phyloP scores from a whole-genome alignment of 345 rosid genomes.

The Viola odorata region DNA sequence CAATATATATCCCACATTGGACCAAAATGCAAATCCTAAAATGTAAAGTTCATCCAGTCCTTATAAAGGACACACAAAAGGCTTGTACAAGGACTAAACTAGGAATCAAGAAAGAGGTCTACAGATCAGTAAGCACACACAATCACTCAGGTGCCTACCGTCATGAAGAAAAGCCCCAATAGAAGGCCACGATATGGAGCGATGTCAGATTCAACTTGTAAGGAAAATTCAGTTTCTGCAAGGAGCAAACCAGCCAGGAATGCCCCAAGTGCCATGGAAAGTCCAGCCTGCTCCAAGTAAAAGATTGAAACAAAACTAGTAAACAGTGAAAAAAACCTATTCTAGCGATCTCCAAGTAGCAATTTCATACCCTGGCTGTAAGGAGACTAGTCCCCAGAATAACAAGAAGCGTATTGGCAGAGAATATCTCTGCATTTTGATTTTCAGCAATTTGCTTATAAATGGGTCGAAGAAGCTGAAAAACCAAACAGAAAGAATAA shows the following conservation, averaged over 20 bases:
- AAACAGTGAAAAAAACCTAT: neutral
- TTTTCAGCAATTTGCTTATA: constrained; percentile 97
- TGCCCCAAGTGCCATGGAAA: constrained; percentile 98
- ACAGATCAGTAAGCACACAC: neutral
- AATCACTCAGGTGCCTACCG: constrained; percentile 43
- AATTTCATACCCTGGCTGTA: constrained; percentile 82
- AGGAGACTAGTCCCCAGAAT: constrained; percentile 97
- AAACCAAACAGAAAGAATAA: constrained; percentile 13
- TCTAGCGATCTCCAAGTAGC: constrained; percentile 16
- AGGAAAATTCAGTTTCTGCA: constrained; percentile 98
- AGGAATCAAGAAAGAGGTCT: neutral
- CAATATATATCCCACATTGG: neutral
- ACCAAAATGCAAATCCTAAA: neutral
- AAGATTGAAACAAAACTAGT: constrained; percentile 14
- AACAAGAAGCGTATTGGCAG: constrained; percentile 93
- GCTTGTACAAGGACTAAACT: neutral
- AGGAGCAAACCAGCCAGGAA: constrained; percentile 98
- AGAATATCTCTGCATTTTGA: constrained; percentile 96
- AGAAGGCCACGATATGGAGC: constrained; percentile 99
- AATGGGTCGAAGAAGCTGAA: constrained; percentile 96
- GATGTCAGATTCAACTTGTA: constrained; percentile 99
- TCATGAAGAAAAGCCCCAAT: constrained; percentile 99
- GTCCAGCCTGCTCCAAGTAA: constrained; percentile 75
- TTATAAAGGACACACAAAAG: neutral
- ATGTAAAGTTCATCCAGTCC: neutral